A percentile compares a stretch with the other conserved stretches of the same genome.
Evolutionary conservation across 805 yeast genomes (phyloP).

Genomic region (Wickerhamomyces chambardii): DNA sequence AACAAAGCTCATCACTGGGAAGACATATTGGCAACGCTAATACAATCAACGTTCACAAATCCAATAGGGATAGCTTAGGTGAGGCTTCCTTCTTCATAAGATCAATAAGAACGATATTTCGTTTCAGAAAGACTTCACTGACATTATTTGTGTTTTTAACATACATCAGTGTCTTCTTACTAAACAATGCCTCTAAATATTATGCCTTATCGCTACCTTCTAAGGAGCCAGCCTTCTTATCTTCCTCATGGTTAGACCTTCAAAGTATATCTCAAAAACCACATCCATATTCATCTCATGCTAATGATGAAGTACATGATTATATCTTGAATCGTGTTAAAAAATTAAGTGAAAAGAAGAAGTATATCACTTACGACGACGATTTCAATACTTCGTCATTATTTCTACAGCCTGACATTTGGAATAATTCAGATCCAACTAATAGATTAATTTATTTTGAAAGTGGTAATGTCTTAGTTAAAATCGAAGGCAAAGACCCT

Average conservation of each 20-base stretch:
- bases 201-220: conserved; percentile 34
- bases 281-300: conserved; percentile 76
- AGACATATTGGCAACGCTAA: not conserved
- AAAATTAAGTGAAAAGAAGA: conserved; percentile 18
- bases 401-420: conserved; percentile 41
- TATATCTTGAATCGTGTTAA: conserved; percentile 40
- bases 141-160: conserved; percentile 46
- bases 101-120: conserved; percentile 40
- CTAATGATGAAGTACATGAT: conserved; percentile 70
- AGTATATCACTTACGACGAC: conserved; percentile 24
- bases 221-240: conserved; percentile 25
- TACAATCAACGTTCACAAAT: not conserved
- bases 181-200: conserved; percentile 30
- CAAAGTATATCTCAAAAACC: conserved; percentile 56
- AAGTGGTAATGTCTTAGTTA: conserved; percentile 71
- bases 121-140: conserved; percentile 67
- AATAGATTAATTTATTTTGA: conserved; percentile 65
- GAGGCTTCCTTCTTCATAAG: conserved; percentile 8
- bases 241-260: conserved; percentile 59
- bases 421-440: conserved; percentile 28
- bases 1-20: not conserved
- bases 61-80: not conserved
- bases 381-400: conserved; percentile 30
- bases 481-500: conserved; percentile 55
- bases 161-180: conserved; percentile 28